Base-by-base conservation (phyloP, 148 eudicot species). In the Cornus florida region DNA sequence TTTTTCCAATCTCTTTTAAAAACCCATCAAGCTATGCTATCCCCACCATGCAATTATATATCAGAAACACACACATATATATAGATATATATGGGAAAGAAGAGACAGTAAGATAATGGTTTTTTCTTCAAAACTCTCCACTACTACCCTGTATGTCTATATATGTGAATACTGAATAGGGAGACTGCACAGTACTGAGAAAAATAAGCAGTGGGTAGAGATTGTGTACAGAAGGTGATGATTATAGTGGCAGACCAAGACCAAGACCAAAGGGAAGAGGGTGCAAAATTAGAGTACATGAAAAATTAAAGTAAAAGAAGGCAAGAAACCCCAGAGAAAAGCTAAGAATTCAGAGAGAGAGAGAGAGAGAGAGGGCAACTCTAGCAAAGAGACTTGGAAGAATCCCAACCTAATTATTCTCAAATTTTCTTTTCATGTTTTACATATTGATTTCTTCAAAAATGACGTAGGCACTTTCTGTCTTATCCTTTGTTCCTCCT, bases 401-500 rank as follows among this genome's bases (percentile, higher is more conserved):
- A 86, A 84, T 86, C 89, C 87, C 76, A 57, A 56, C 38, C n/a
- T 46, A 60, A 78, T 57, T 72, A 71, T 31, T 73, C 70, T 43
- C 35, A 75, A 59, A 62, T 69, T 83, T 31, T 22, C 20, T 24
- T 22, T 24, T 75, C n/a, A 35, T 71, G 35, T 41, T 76, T 78
- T n/a, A 62, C 16, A 35, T 74, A 64, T 3, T n/a, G 2, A 60
- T 50, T 33, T 59, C 60, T 76, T 81, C 43, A 68, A 68, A 53
- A 32, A 77, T 81, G 86, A 82, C 79, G 70, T 82, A 77, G 73
- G 73, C 78, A 85, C 85, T 87, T 87, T 79, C 70, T 87, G 89
- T 88, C 87, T 84, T 76, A 81, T 79, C 83, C 79, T 67, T 81
- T 53, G 78, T 69, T 86, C 38, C 82, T 4, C 67, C 82, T 84